Evolutionary conservation across 179 eudicot genomes (phyloP), one percentile per base, ranked within the genome.

Genomic region (Actinidia arguta): DNA sequence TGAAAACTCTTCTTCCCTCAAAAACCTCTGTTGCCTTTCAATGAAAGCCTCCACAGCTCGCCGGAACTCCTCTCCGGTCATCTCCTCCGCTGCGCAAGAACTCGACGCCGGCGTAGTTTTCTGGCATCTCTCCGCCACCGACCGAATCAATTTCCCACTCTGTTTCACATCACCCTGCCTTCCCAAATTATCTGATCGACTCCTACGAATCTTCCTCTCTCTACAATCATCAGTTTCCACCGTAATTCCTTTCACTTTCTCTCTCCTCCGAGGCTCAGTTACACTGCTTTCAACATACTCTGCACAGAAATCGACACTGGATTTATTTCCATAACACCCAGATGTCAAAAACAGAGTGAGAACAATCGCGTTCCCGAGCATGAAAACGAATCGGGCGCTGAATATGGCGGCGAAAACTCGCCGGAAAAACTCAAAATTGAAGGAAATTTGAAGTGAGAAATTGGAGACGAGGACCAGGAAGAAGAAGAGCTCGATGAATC

Each of bases 41-140:
- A 96, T 96, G 55, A 96, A 96, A 70, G 88, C 92, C 81, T 96
- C 99, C 18, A 96, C 91, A 0, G 89, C 90, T 63, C 83, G 89
- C 84, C 95, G 87, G 86, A 96, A 96, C 73, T 95, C 98, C 27
- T 96, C 98, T 22, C 85, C 85, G 66, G 92, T 93, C 97, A 96
- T 91, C 66, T 89, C 91, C 82, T 96, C 98, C n/a, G n/a, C n/a
- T n/a, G n/a, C n/a, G n/a, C n/a, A n/a, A n/a, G n/a, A n/a, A n/a
- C n/a, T n/a, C n/a, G n/a, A n/a, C 89, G 56, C 80, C 44, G 80
- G 71, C 50, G 25, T 11, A 76, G 82, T 67, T 67, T 75, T 82
- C 73, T 75, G 82, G 83, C 78, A 22, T 10, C 70, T 81, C 77
- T 88, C 98, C 1, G 97, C 93, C 69, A 68, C 89, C 78, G 89